Percentiles rank a stretch among this genome's conserved stretches.
Evolutionary conservation across 805 yeast genomes (phyloP).

Genomic region (Wickerhamomyces hampshirensis): DNA sequence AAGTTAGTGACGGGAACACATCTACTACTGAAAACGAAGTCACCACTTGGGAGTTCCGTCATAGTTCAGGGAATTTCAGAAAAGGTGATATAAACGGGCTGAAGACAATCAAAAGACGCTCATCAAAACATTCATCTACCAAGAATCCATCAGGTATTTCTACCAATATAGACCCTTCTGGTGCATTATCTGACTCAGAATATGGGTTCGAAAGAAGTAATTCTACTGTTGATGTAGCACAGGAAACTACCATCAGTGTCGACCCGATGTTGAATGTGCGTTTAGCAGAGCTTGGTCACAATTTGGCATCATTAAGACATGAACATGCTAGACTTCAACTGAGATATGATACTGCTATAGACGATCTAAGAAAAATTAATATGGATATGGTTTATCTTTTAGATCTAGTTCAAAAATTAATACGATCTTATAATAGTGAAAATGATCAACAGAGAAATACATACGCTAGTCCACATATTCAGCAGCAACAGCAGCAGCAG

Average conservation of each 20-base stretch:
- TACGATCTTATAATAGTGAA: conserved; percentile 10
- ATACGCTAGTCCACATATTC: not conserved
- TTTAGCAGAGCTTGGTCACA: conserved; percentile 35
- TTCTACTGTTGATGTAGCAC: conserved; percentile 14
- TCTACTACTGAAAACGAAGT: conserved; percentile 9
- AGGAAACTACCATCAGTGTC: conserved; percentile 3
- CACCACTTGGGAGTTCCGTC: conserved; percentile 81
- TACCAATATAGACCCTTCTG: conserved; percentile 3
- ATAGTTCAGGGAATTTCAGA: conserved; percentile 69
- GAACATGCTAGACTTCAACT: conserved; percentile 39
- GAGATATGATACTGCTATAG: conserved; percentile 43
- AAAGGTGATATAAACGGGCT: conserved; percentile 77
- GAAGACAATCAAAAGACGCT: conserved; percentile 72
- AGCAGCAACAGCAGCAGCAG: conserved; percentile 4
- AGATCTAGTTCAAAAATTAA: conserved; percentile 37
- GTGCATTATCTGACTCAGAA: conserved; percentile 17
- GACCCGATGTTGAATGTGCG: conserved; percentile 24
- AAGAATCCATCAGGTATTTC: conserved; percentile 7
- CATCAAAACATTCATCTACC: conserved; percentile 36
- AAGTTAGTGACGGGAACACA: conserved; percentile 36
- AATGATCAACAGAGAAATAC: too few species aligned
- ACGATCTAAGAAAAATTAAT: conserved; percentile 45
- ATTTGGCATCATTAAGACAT: conserved; percentile 33
- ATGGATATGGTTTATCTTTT: conserved; percentile 48
- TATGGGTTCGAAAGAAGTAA: conserved; percentile 17